Base-by-base conservation (phyloP, 192 early-diverging fungal species). In the Backusella luteola region DNA sequence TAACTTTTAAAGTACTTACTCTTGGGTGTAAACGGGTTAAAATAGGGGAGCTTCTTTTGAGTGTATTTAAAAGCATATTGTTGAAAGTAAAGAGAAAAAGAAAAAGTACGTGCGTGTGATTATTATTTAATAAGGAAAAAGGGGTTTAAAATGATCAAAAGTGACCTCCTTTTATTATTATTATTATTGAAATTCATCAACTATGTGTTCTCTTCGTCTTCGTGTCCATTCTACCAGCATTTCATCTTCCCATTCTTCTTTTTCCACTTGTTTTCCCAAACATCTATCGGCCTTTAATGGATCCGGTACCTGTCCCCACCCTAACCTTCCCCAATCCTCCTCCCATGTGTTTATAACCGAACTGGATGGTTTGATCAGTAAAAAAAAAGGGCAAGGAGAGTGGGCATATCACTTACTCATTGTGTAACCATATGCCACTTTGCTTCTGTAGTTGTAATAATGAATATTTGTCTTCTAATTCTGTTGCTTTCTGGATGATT, bases 231-330 rank as follows among this genome's bases (percentile, higher is more conserved):
- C 80, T 41, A 68, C 53, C 1, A 81, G 34, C 23, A 84, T 67
- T 67, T 84, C 82, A 42, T 84, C 82, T 77, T 84, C 82, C 82
- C 82, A 84, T 46, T 84, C 82, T 59, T 80, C 79, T 7, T 70
- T 73, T 15, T 69, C 66, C 5, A 80, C 39, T n/a, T 42, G 59
- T 26, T 73, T 29, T 2, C 69, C 67, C 14, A 84, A 42, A 34
- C 80, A 80, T 56, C 66, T 35, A 53, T 80, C 79, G 0, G 69
- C 76, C 19, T 46, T 38, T 39, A 84, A 17, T 19, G 67, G 79
- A 41, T 84, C 68, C 3, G 82, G 79, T 69, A 80, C 78, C 32
- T 77, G 42, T 5, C 66, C 46, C 68, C 74, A 76, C 3, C 36
- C 32, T 21, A 82, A n/a, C 23, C 4, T 7, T 15, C 32, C 44